Conservation (phyloP, 257 asterid genomes). For the Avicennia marina region DNA sequence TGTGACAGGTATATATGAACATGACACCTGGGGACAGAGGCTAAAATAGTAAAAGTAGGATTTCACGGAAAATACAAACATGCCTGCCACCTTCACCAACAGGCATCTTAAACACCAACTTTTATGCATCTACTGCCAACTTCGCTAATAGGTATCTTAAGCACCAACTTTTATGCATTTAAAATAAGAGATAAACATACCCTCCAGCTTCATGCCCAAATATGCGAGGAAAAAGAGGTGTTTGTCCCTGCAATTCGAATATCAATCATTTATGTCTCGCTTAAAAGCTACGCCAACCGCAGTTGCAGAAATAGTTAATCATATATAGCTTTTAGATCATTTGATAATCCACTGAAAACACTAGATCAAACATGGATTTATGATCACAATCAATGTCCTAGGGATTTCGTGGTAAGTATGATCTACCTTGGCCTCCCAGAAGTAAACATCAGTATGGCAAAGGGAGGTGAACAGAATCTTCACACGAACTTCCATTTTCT, state of each 20-base stretch:
- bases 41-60: no score
- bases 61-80: no score
- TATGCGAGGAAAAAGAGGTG: conserved; percentile 83
- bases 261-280: no score
- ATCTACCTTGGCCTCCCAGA: conserved; percentile 88
- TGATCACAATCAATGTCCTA: no score
- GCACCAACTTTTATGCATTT: neutral
- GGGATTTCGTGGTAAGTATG: neutral
- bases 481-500: conserved; percentile 79
- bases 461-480: conserved; percentile 77
- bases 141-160: neutral
- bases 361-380: no score
- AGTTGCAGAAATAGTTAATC: no score
- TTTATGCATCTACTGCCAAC: neutral
- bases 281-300: no score
- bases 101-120: neutral
- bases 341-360: no score
- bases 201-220: conserved; percentile 98
- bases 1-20: no score
- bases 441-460: conserved; percentile 84
- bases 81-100: no score
- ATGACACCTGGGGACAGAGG: no score
- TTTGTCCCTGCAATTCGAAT: conserved; percentile 58
- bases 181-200: conserved; percentile 31
- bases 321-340: no score